Conservation (phyloP, 345 rosid species). For the Anastatica hierochuntica region DNA sequence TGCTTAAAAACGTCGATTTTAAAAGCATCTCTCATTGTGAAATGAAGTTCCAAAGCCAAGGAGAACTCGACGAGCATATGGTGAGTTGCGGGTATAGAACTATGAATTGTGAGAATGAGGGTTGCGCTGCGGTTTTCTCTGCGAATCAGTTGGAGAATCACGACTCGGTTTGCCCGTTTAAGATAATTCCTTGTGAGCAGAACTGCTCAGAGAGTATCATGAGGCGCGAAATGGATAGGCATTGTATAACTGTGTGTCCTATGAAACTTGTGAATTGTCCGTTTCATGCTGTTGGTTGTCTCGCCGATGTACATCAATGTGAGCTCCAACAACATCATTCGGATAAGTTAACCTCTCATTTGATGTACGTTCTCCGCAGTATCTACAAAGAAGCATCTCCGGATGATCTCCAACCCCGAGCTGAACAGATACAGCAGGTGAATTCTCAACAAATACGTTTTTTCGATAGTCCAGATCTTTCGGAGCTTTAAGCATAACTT, state of each 20-base stretch:
- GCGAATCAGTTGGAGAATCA: conserved; percentile 55
- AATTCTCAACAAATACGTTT: no score
- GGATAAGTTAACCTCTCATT: conserved; percentile 48
- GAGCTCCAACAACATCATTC: conserved; percentile 41
- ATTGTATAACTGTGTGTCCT: conserved; percentile 76
- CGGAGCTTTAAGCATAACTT: neutral
- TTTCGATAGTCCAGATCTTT: no score
- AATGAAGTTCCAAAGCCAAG: conserved; percentile 41
- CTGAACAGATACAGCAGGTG: conserved; percentile 54
- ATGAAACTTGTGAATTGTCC: conserved; percentile 86
- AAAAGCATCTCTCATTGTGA: conserved; percentile 56
- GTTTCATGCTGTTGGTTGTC: conserved; percentile 68
- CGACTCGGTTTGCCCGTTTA: conserved; percentile 64
- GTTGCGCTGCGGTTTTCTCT: conserved; percentile 48
- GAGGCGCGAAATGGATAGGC: conserved; percentile 87
- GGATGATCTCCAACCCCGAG: conserved; percentile 41
- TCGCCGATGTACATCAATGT: conserved; percentile 40
- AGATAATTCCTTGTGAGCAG: conserved; percentile 79
- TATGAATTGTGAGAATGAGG: conserved; percentile 55
- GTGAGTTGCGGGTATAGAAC: conserved; percentile 47
- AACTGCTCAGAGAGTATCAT: conserved; percentile 49
- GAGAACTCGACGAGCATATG: conserved; percentile 46
- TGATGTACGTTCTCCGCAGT: conserved; percentile 47
- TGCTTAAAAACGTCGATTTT: conserved; percentile 72
- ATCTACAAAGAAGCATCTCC: conserved; percentile 47